Percentiles rank a stretch among this genome's conserved stretches.
phyloP scores from a whole-genome alignment of 2,329 filamentous ascomycete species.

The Parafenestella ontariensis region DNA sequence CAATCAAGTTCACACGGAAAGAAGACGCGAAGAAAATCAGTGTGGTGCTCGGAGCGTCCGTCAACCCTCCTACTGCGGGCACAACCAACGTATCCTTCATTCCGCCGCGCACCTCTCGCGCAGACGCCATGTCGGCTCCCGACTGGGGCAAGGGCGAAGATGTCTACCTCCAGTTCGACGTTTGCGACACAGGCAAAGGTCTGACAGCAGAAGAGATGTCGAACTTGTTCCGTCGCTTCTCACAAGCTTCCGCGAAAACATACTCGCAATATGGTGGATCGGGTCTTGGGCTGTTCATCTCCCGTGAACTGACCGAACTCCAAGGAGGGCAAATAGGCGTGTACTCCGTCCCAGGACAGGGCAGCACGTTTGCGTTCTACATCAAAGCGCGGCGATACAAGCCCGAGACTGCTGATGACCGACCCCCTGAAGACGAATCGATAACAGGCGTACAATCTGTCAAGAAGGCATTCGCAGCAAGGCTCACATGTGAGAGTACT shows the following conservation, averaged over 20 bases:
- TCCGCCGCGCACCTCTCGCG: slow-evolving; percentile 4
- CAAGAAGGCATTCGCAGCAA: not conserved
- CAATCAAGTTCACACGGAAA: slow-evolving; percentile 42
- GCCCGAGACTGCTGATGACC: not conserved
- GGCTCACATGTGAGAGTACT: not conserved
- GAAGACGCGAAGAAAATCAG: slow-evolving; percentile 16
- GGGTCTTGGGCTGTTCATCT: slow-evolving; percentile 33
- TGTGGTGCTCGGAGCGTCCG: slow-evolving; percentile 3
- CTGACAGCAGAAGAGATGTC: slow-evolving; percentile 11
- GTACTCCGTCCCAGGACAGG: slow-evolving; percentile 21
- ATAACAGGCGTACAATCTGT: slow-evolving; percentile 3
- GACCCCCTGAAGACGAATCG: not conserved
- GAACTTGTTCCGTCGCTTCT: slow-evolving; percentile 34
- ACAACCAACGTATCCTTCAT: slow-evolving; percentile 15
- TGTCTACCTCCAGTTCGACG: slow-evolving; percentile 14
- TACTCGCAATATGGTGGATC: slow-evolving; percentile 33
- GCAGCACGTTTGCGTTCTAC: slow-evolving; percentile 37
- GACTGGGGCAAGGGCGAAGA: slow-evolving; percentile 12
- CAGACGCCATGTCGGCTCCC: not conserved
- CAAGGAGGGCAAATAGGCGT: slow-evolving; percentile 37
- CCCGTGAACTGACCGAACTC: slow-evolving; percentile 32
- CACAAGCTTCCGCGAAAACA: slow-evolving; percentile 33
- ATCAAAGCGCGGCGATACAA: slow-evolving; percentile 17
- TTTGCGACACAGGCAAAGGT: slow-evolving; percentile 14
- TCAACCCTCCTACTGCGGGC: slow-evolving; percentile 1